Conservation (phyloP, 148 eudicot species). For the Salicornia ramosissima region DNA sequence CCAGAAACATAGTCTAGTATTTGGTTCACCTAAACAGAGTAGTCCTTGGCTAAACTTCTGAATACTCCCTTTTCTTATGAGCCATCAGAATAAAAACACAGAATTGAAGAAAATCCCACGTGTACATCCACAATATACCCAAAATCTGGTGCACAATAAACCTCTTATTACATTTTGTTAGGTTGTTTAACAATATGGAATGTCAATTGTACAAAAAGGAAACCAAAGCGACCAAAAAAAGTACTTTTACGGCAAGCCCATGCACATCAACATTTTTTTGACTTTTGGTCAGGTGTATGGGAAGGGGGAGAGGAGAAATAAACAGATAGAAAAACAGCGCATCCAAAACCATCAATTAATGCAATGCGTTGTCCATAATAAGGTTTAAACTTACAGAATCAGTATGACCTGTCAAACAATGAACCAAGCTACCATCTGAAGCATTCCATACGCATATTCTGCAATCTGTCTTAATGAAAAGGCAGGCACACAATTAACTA, state of each 20-base stretch:
- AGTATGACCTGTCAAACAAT: slow-evolving; percentile 94
- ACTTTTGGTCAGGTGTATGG: too few species aligned
- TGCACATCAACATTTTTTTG: neutral
- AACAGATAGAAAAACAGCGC: neutral
- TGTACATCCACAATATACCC: too few species aligned
- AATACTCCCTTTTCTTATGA: neutral
- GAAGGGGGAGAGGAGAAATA: neutral
- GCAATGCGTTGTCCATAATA: neutral
- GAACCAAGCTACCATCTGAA: slow-evolving; percentile 94
- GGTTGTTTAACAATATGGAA: neutral
- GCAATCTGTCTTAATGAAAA: slow-evolving; percentile 65
- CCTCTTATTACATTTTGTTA: neutral
- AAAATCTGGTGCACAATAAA: too few species aligned
- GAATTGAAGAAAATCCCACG: neutral
- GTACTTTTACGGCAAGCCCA: neutral
- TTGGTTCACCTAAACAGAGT: neutral
- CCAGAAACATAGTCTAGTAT: neutral
- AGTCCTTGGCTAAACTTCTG: too few species aligned
- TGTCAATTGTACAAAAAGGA: neutral
- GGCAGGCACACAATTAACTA: slow-evolving; percentile 2
- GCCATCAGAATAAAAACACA: neutral
- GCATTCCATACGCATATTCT: slow-evolving; percentile 99
- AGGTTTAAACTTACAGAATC: slow-evolving; percentile 66
- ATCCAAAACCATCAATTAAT: neutral
- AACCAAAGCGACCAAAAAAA: neutral